A percentile compares a stretch with the other conserved stretches of the same genome.
Conservation (phyloP, 345 rosid genomes). For the Gossypium stocksii region DNA sequence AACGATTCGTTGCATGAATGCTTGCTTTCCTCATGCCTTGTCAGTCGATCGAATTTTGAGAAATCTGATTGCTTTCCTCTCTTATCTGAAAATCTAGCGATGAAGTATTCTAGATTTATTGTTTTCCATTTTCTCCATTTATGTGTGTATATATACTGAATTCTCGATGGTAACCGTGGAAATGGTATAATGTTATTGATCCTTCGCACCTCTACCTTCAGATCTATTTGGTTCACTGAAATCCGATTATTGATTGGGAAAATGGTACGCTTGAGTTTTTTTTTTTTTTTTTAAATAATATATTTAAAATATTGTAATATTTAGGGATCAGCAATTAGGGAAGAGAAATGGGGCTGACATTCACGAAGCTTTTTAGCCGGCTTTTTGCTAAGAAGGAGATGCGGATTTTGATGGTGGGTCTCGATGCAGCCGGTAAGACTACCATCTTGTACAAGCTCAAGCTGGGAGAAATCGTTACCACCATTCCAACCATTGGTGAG, state of each 20-base stretch:
- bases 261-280: neutral
- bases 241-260: neutral
- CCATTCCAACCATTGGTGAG: constrained; percentile 2
- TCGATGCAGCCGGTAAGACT: neutral
- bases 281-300: neutral
- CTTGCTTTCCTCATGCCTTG: neutral
- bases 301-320: neutral
- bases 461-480: constrained; percentile 2
- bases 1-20: neutral
- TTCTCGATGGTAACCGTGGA: neutral
- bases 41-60: neutral
- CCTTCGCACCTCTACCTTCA: neutral
- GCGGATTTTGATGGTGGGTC: constrained; percentile 8
- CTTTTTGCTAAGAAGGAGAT: constrained; percentile 6
- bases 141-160: neutral
- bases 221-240: neutral
- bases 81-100: neutral
- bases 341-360: neutral
- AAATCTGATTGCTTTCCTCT: neutral
- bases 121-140: neutral
- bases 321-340: neutral
- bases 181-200: neutral
- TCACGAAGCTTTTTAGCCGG: constrained; percentile 6
- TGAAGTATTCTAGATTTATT: constrained; percentile 20
- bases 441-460: constrained; percentile 7